A percentile compares a stretch with the other conserved stretches of the same genome.
phyloP scores from a whole-genome alignment of 1,284 basidiomycete genomes.

The Laetiporus sulphureus region DNA sequence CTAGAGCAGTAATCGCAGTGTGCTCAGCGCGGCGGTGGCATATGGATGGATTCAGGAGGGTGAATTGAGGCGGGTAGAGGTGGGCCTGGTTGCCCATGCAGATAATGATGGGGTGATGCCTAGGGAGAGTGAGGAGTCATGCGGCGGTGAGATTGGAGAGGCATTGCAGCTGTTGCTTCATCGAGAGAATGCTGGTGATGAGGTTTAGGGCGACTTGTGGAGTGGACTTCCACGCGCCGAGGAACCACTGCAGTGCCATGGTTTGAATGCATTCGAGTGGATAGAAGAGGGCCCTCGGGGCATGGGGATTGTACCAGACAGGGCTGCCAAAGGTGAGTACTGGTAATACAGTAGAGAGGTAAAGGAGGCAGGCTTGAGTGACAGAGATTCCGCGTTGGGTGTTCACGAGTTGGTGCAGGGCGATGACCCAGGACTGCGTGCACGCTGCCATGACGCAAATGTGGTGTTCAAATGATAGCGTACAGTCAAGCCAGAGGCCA shows the following conservation, averaged over 20 bases:
- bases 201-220: background rate
- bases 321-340: background rate
- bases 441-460: background rate
- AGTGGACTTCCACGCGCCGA: background rate
- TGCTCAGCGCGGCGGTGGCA: too few species aligned
- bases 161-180: background rate
- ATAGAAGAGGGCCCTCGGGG: background rate
- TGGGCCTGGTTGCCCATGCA: too few species aligned
- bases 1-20: too few species aligned
- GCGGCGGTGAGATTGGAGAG: background rate
- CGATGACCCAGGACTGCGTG: background rate
- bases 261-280: background rate
- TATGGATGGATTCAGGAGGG: too few species aligned
- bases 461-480: background rate
- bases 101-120: too few species aligned
- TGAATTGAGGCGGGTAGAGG: too few species aligned
- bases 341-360: background rate
- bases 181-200: background rate
- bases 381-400: background rate
- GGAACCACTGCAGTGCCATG: background rate
- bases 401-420: background rate
- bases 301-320: background rate
- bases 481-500: background rate
- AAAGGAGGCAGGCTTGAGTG: background rate
- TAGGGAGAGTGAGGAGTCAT: background rate